Evolutionary conservation across 2,329 filamentous ascomycete genomes (phyloP), one percentile per base, ranked within the genome.

Genomic region (Dactylellina parvicollis): DNA sequence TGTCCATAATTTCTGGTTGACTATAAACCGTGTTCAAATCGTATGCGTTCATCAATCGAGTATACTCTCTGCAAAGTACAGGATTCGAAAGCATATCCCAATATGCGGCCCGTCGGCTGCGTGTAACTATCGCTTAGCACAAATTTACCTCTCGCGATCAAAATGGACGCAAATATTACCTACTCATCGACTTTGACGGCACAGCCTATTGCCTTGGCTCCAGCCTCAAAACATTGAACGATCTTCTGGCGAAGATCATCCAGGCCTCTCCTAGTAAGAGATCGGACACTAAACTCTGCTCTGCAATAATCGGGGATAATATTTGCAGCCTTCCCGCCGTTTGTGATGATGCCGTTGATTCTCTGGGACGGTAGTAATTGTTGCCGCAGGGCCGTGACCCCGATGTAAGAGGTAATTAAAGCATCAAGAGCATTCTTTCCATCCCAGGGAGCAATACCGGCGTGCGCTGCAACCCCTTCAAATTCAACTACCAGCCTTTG

Each of bases 391-490:
- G 85, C 81, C 0, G 84, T 83, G 2, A 88, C 78, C 44, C 80
- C 80, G 46, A 80, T 80, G 67, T 82, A 83, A 0, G 80, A 83
- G 0, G 82, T 80, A 1, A 88, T 80, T 20, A 86, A 76, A 0
- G 86, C 86, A 75, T 88, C 86, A 0, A 88, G 82, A 0, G 86
- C 86, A 76, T 88, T 88, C 75, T 85, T 82, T 0, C 86, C 86
- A 3, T 85, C 81, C 86, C 86, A 88, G 0, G 86, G 86, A n/a
- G 81, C 83, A 2, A 83, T 83, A 0, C 84, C 86, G 0, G 86
- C 86, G 75, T 88, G 86, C 0, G 86, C 85, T 62, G 83, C 84
- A 55, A 82, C 82, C 0, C 86, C 87, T 0, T 78, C 79, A 66
- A 84, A 85, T 73, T 81, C 80, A 47, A 82, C 80, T 16, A 77